Conservation (phyloP, 2,329 filamentous ascomycete species). For the Aspergillus neotritici region DNA sequence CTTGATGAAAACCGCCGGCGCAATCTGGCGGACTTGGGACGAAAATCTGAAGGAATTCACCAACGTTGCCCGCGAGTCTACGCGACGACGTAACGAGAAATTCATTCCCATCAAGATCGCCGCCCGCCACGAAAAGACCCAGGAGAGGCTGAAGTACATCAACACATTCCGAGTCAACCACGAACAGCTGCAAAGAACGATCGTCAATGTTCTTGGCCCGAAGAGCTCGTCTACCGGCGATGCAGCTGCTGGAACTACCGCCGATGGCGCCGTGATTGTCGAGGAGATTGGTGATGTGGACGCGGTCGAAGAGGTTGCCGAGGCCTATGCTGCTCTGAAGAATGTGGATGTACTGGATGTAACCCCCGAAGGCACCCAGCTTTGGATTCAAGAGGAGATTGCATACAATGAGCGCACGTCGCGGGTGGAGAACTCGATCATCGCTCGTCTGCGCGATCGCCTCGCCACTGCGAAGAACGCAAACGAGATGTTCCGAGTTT, state of each 20-base stretch:
- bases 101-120: conserved; percentile 98
- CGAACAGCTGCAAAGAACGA: conserved; percentile 93
- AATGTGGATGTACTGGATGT: conserved; percentile 95
- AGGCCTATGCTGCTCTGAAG: conserved; percentile 88
- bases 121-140: conserved; percentile 79
- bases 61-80: conserved; percentile 92
- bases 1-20: conserved; percentile 75
- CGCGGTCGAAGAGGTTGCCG: conserved; percentile 89
- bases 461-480: conserved; percentile 93
- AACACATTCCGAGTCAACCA: conserved; percentile 93
- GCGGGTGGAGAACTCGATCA: conserved; percentile 97
- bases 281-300: conserved; percentile 97
- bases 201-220: conserved; percentile 90
- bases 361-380: conserved; percentile 77
- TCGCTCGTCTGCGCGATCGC: conserved; percentile 84
- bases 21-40: conserved; percentile 90
- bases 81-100: conserved; percentile 86
- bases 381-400: conserved; percentile 91
- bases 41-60: conserved; percentile 97
- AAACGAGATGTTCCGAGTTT: conserved; percentile 99
- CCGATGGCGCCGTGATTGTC: conserved; percentile 64
- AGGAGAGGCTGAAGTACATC: conserved; percentile 88
- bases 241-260: conserved; percentile 32
- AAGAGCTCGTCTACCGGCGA: conserved; percentile 55
- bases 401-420: conserved; percentile 97